A percentile compares a stretch with the other conserved stretches of the same genome.
phyloP scores from a whole-genome alignment of 768 basidiomycete species.

The Obba rivulosa region DNA sequence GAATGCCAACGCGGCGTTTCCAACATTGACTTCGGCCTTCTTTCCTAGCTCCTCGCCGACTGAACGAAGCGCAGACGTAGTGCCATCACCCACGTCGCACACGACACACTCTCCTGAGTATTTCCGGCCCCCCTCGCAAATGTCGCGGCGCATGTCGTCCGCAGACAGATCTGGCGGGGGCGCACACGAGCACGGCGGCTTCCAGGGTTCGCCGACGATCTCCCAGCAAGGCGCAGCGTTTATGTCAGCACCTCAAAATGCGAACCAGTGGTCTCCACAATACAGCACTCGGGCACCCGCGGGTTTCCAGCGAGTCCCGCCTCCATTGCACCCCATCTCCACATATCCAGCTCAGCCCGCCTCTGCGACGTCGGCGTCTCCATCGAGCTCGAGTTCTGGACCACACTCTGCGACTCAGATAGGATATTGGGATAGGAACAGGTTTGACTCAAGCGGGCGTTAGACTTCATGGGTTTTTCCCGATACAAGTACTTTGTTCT shows the following conservation, averaged over 20 bases:
- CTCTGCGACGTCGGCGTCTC: slow-evolving; percentile 19
- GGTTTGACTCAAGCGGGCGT: slow-evolving; percentile 7
- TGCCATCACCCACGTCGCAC: slow-evolving; percentile 27
- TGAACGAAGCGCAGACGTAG: slow-evolving; percentile 27
- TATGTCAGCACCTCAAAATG: background rate
- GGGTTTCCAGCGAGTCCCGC: slow-evolving; percentile 5
- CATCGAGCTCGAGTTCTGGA: slow-evolving; percentile 12
- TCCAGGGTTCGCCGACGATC: slow-evolving; percentile 22
- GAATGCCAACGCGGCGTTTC: slow-evolving; percentile 27
- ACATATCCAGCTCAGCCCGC: slow-evolving; percentile 22
- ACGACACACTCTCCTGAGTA: slow-evolving; percentile 26
- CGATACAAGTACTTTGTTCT: too few species aligned
- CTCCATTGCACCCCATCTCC: slow-evolving; percentile 21
- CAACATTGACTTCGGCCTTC: slow-evolving; percentile 55
- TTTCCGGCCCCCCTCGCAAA: slow-evolving; percentile 12
- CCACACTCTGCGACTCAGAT: slow-evolving; percentile 3
- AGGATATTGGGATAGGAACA: slow-evolving; percentile 15
- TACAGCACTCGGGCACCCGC: slow-evolving; percentile 14
- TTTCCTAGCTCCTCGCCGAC: slow-evolving; percentile 37
- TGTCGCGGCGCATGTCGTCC: slow-evolving; percentile 16
- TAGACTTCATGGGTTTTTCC: background rate
- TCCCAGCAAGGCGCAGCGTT: slow-evolving; percentile 17
- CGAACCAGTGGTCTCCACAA: slow-evolving; percentile 14
- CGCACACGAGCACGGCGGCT: slow-evolving; percentile 17
- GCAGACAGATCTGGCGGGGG: slow-evolving; percentile 15